Evolutionary conservation across 371 early-diverging fungal genomes (phyloP), one percentile per base, ranked within the genome.

Genomic region (Rhizomucor miehei): DNA sequence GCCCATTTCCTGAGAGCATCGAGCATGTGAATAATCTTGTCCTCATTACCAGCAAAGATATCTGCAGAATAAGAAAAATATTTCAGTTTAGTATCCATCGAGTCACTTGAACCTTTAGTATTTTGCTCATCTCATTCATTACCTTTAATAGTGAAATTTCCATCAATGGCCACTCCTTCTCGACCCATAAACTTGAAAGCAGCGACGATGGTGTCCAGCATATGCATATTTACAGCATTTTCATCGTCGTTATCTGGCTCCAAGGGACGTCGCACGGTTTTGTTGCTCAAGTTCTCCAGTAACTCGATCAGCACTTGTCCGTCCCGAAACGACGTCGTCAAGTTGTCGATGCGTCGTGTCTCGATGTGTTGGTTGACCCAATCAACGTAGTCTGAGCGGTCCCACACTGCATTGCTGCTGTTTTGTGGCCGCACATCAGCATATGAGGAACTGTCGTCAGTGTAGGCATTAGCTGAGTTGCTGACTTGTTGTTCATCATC

Each of bases 121-220:
- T n/a, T n/a, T n/a, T n/a, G n/a, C n/a, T n/a, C n/a, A n/a, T n/a
- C n/a, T n/a, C n/a, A n/a, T 1, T 14, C 10, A 17, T 39, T 52
- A 61, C 61, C 61, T 62, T 62, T 62, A 49, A 62, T 81, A 0
- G 81, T 84, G 51, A 71, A 81, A 6, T 62, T 60, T 0, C 81
- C 81, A 48, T 81, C 80, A 0, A 81, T 75, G 43, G 65, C 68
- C 5, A 84, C 69, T 4, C 82, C 82, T 41, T 80, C 82, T 16
- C 77, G 66, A 6, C 80, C 81, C 82, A 84, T 80, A 47, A 84
- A 84, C 54, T 84, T 81, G 63, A 84, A 81, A 1, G 80, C 84
- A 6, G 84, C 78, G 25, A 80, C 71, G 50, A 84, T 66, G 21
- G 77, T 80, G 53, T 84, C 82, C 6, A 84, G 68, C 79, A 79